A percentile compares a stretch with the other conserved stretches of the same genome.
These are phyloP conservation scores for Phytophthora brassicae DNA, from an alignment of 352 stramenopile genomes.

Conservation along the genomic window DNA sequence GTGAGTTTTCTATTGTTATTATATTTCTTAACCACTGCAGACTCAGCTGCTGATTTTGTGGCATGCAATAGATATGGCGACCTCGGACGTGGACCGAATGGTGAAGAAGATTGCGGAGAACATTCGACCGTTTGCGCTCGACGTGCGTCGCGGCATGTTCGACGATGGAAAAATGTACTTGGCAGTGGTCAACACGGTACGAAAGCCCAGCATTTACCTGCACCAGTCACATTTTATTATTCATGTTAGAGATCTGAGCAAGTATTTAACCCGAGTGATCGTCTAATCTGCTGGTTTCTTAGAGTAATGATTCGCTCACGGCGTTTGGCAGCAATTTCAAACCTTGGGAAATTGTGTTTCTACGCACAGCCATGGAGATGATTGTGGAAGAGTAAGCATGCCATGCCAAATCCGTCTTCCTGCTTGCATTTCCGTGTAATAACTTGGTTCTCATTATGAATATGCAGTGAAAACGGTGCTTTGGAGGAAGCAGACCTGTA, in stretches of 20 bases:
- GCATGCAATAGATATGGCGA: slow-evolving; percentile 39
- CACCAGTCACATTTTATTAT: neutral
- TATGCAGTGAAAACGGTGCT: slow-evolving; percentile 56
- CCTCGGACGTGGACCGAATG: slow-evolving; percentile 64
- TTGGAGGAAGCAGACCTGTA: slow-evolving; percentile 66
- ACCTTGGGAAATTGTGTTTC: slow-evolving; percentile 83
- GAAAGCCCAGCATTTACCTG: neutral
- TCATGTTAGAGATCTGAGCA: neutral
- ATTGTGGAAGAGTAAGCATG: slow-evolving; percentile 67
- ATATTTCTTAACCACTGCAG: neutral
- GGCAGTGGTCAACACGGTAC: slow-evolving; percentile 77
- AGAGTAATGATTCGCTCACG: slow-evolving; percentile 81
- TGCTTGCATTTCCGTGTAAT: neutral
- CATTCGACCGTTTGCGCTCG: slow-evolving; percentile 68
- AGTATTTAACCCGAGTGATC: neutral
- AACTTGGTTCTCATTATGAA: neutral
- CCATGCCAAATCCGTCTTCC: neutral
- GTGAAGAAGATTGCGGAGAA: slow-evolving; percentile 57
- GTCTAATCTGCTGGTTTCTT: slow-evolving; percentile 1
- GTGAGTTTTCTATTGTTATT: slow-evolving; percentile 20
- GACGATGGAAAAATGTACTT: slow-evolving; percentile 86
- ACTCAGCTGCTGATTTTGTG: neutral
- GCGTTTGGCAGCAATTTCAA: slow-evolving; percentile 77
- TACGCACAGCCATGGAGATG: slow-evolving; percentile 79
- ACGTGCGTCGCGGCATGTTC: slow-evolving; percentile 75